Evolutionary conservation across 2,329 filamentous ascomycete genomes (phyloP), one percentile per base, ranked within the genome.

Genomic region (Colletotrichum limetticola): DNA sequence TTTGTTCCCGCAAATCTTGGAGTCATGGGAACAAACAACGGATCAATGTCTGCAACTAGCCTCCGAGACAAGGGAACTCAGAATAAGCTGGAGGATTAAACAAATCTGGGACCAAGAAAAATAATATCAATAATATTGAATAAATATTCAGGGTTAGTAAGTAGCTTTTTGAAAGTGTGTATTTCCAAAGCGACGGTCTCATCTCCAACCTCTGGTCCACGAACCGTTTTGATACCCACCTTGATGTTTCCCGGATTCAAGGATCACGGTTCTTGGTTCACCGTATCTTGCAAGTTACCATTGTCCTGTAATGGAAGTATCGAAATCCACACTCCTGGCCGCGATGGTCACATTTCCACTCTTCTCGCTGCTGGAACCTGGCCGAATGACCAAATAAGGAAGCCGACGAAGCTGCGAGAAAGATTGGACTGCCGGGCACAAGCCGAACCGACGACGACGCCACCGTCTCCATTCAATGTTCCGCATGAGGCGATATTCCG

Each of bases 11-110:
- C 42, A 26, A 4, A 16, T n/a, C 5, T 30, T 9, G 24, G 32
- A 65, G 66, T 65, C 66, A 70, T 64, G 70, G 49, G 70, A 56
- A 70, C 70, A 70, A 70, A 59, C 70, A 37, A 60, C 66, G 53
- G 55, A 52, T 46, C 32, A 53, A 19, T 12, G 35, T 60, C 70
- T 72, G 66, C 70, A 61, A 64, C 30, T 72, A 72, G 70, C 70
- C 66, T 65, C 32, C 14, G 4, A 19, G 42, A 57, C 46, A 30
- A 63, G 35, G 53, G 37, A 26, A 26, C 16, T n/a, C n/a, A 26
- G 24, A 14, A 46, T 49, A 49, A 49, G 4, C 3, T 49, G 24
- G 22, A n/a, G 26, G 61, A 46, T 53, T 11, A 53, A n/a, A 32
- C 22, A 56, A 22, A 6, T 24, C 22, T 53, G 11, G n/a, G 22